Evolutionary conservation across 352 stramenopile species (phyloP).

Genomic region (Pythium oligandrum): DNA sequence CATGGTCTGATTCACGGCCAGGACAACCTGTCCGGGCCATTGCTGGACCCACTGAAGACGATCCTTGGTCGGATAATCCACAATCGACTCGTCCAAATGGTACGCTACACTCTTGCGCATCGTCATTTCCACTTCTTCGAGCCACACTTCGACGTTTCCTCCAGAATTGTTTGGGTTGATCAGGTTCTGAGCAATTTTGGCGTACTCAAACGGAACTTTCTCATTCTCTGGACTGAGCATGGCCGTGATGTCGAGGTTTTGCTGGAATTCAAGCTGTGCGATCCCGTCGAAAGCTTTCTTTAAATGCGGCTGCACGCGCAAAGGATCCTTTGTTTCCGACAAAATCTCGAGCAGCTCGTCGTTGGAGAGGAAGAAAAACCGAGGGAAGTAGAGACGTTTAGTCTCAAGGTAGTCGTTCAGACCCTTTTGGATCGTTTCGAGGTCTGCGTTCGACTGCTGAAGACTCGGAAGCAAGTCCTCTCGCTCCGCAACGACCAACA

Average conservation of each 20-base stretch:
- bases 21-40: constrained; percentile 91
- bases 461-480: constrained; percentile 77
- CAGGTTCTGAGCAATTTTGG: constrained; percentile 76
- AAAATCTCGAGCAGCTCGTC: constrained; percentile 93
- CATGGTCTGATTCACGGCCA: constrained; percentile 91
- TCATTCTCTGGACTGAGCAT: constrained; percentile 87
- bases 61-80: constrained; percentile 84
- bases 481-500: constrained; percentile 73
- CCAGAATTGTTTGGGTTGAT: constrained; percentile 94
- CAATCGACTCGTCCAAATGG: constrained; percentile 80
- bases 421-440: constrained; percentile 94
- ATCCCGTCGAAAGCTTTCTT: constrained; percentile 96
- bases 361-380: constrained; percentile 95
- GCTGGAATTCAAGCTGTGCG: constrained; percentile 88
- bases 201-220: constrained; percentile 87
- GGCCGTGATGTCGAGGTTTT: constrained; percentile 90
- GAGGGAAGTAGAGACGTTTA: constrained; percentile 89
- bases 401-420: constrained; percentile 94
- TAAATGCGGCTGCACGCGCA: constrained; percentile 92
- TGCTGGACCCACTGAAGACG: constrained; percentile 89
- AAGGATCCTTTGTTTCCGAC: constrained; percentile 90
- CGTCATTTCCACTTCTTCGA: constrained; percentile 79
- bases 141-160: constrained; percentile 91
- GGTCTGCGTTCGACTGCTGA: constrained; percentile 86
- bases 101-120: constrained; percentile 83